Base-by-base conservation (phyloP, 2,329 filamentous ascomycete genomes). In the Stromatinia cepivora region DNA sequence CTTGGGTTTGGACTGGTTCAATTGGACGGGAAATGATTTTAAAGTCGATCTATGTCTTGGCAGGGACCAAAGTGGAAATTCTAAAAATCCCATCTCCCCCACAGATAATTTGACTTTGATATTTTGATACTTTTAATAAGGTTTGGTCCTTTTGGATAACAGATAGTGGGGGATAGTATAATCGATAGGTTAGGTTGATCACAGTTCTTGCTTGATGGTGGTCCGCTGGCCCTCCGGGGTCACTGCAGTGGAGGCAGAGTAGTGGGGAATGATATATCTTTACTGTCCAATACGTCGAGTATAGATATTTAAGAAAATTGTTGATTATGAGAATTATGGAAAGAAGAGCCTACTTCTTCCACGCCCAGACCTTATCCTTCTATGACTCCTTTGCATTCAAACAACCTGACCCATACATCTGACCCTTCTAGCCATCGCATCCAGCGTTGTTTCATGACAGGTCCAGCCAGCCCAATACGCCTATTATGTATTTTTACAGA, bases 241-340 rank as follows among this genome's bases (percentile, higher is more conserved):
- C 36, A 58, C 56, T 58, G 36, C 36, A 22, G 36, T 58, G 56
- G 56, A 28, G 36, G 56, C 56, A 59, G 56, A 59, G 20, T 59
- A 45, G 25, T 6, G 2, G 34, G 13, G n/a, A 2, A n/a, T 22
- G 53, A 56, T 34, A 22, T 22, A 56, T 11, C 17, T 34, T 36
- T 56, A 2, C 28, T 34, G 4, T 42, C 9, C 3, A 15, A 42
- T 42, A 15, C 10, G 13, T 42, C 39, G 9, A 15, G 36, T 39
- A 15, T 42, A 42, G 3, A 22, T 36, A 57, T 25, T 25, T 9
- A 6, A 10, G 3, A 57, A 25, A 20, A 15, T 58, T n/a, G n/a
- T 58, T 58, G 36, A 39, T 58, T 58, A 10, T 39, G n/a, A 42
- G 36, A 42, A 7, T 39, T 42, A 17, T 58, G 20, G 13, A 58